phyloP scores from a whole-genome alignment of 257 asterid genomes.

The Nicotiana otophora region DNA sequence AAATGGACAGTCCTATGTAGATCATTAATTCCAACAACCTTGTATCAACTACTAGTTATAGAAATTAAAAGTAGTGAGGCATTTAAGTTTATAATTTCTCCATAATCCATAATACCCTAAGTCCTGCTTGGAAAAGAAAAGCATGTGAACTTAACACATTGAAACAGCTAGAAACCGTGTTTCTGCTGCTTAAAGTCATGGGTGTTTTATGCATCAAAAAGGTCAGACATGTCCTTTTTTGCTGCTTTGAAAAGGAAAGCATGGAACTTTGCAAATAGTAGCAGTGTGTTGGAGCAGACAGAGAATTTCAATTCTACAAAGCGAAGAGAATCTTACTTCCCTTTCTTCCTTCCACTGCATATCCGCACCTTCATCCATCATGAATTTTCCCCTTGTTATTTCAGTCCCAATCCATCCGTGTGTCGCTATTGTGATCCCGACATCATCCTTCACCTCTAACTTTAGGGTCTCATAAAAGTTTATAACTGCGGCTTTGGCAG shows the following conservation, averaged over 20 bases:
- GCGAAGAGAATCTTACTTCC: slow-evolving; percentile 33
- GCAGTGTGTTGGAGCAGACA: neutral
- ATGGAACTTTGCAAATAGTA: neutral
- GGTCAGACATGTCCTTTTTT: neutral
- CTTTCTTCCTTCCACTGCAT: slow-evolving; percentile 97
- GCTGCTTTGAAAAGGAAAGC: neutral
- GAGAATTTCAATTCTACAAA: neutral
- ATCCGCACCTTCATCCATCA: slow-evolving; percentile 88
- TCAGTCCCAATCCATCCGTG: slow-evolving; percentile 87
- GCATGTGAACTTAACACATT: neutral
- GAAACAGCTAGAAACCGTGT: neutral
- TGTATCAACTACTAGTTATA: neutral
- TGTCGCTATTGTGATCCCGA: slow-evolving; percentile 73
- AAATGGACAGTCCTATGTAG: neutral
- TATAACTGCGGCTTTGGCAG: slow-evolving; percentile 67
- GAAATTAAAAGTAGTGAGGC: neutral
- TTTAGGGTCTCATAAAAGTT: slow-evolving; percentile 77
- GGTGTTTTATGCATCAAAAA: neutral
- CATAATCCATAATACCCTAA: neutral
- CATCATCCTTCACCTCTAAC: slow-evolving; percentile 64
- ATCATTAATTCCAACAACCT: neutral
- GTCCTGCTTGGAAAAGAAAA: neutral
- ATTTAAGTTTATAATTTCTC: neutral
- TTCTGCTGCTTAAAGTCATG: neutral
- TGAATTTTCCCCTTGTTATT: slow-evolving; percentile 55